These are phyloP conservation scores for Rhodocollybia butyracea DNA, from an alignment of 768 basidiomycete genomes.

Conservation along the genomic window DNA sequence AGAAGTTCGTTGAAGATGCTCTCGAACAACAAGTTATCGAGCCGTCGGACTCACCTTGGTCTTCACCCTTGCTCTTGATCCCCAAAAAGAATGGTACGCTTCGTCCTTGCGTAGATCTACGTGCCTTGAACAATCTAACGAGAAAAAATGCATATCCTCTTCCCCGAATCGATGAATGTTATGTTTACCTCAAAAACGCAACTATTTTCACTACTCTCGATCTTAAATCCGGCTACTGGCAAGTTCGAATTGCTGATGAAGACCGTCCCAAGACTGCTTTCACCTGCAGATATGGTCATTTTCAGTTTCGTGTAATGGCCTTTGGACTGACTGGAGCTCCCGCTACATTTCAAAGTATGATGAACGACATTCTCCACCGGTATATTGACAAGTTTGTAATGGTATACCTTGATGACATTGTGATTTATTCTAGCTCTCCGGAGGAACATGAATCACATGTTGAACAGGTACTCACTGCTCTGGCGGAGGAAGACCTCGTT, in stretches of 20 bases:
- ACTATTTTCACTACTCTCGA: constrained; percentile 27
- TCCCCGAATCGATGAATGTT: constrained; percentile 13
- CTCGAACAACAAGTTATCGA: constrained; percentile 6
- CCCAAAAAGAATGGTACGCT: constrained; percentile 7
- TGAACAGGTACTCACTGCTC: constrained; percentile 12
- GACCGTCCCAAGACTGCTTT: constrained; percentile 36
- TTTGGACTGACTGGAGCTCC: constrained; percentile 22
- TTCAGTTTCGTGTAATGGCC: constrained; percentile 29
- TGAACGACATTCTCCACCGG: constrained; percentile 22
- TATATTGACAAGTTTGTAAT: constrained; percentile 24
- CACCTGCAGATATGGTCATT: constrained; percentile 30
- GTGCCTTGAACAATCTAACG: constrained; percentile 18
- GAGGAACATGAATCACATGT: constrained; percentile 10
- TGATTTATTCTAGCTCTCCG: constrained; percentile 22
- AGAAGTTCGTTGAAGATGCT: constrained; percentile 13
- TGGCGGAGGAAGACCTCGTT: constrained; percentile 17
- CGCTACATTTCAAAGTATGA: constrained; percentile 22
- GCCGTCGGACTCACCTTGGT: constrained; percentile 4
- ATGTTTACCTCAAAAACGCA: constrained; percentile 14
- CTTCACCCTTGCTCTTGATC: constrained; percentile 8
- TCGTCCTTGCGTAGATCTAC: constrained; percentile 7
- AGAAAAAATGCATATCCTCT: constrained; percentile 24
- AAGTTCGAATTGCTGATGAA: constrained; percentile 28
- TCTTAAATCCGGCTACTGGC: constrained; percentile 29
- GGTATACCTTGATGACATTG: constrained; percentile 33